Percentiles rank a stretch among this genome's conserved stretches.
phyloP scores from a whole-genome alignment of 345 rosid species.

The Gossypium longicalyx region DNA sequence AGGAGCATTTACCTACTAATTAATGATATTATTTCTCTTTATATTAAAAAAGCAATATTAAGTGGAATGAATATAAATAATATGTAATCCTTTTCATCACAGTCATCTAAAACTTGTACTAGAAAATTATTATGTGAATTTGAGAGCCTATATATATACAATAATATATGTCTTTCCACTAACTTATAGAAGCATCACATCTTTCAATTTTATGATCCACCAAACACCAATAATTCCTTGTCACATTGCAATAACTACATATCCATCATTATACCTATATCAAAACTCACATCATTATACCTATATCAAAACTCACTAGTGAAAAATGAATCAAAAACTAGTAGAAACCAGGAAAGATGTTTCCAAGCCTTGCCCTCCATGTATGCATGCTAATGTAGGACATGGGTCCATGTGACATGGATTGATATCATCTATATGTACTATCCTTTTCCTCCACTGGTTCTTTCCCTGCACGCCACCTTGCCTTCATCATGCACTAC shows the following conservation, averaged over 20 bases:
- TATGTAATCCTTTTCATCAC: too few relatives aligned
- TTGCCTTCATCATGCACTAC: not conserved
- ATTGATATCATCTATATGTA: not conserved
- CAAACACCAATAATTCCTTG: not conserved
- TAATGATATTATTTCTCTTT: too few relatives aligned
- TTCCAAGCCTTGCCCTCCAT: not conserved
- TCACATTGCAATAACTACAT: slow-evolving; percentile 11
- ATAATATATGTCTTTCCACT: too few relatives aligned
- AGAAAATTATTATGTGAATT: too few relatives aligned
- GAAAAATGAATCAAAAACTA: not conserved
- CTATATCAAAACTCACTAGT: not conserved
- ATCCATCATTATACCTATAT: not conserved
- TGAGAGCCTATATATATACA: too few relatives aligned
- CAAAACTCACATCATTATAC: too few relatives aligned
- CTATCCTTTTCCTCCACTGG: not conserved
- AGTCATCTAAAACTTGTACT: too few relatives aligned
- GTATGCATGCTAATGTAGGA: not conserved
- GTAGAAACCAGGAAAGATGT: not conserved
- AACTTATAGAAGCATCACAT: not conserved
- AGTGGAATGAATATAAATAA: too few relatives aligned
- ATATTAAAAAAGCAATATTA: too few relatives aligned
- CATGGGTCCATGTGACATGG: not conserved
- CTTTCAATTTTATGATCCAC: slow-evolving; percentile 7
- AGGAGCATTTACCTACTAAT: too few relatives aligned
- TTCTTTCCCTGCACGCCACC: not conserved